phyloP scores from a whole-genome alignment of 176 grass and related monocot genomes.

The Pharus latifolius region DNA sequence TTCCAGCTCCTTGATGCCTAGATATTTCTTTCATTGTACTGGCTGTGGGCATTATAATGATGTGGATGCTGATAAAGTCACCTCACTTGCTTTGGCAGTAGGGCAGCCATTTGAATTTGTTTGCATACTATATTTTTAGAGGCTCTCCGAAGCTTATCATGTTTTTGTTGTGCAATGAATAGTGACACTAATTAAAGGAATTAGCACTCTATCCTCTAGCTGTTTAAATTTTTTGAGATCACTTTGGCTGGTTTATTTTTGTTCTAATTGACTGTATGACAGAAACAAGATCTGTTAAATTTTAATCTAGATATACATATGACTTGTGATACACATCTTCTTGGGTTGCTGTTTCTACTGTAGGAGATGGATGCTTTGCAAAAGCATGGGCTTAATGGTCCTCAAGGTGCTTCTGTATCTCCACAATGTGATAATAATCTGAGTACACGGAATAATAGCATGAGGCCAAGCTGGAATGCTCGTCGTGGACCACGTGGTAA shows the following conservation, averaged over 20 bases:
- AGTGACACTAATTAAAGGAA: background rate
- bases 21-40: background rate
- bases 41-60: background rate
- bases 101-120: background rate
- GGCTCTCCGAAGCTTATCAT: background rate
- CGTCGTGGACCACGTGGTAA: slow-evolving; percentile 77
- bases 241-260: no score
- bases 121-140: background rate
- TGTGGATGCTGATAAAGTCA: background rate
- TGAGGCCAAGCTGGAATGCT: slow-evolving; percentile 57
- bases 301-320: background rate
- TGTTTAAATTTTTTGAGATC: no score
- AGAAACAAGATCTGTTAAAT: no score
- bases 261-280: no score
- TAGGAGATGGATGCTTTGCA: slow-evolving; percentile 66
- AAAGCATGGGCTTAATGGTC: slow-evolving; percentile 31
- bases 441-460: slow-evolving; percentile 51
- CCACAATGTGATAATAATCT: slow-evolving; percentile 60
- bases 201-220: no score
- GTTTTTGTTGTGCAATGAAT: background rate
- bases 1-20: background rate
- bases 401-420: slow-evolving; percentile 50
- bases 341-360: background rate
- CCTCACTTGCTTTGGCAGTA: background rate
- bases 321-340: background rate